A percentile compares a stretch with the other conserved stretches of the same genome.
Conservation (phyloP, 1,284 basidiomycete species). For the Papiliotrema laurentii region DNA sequence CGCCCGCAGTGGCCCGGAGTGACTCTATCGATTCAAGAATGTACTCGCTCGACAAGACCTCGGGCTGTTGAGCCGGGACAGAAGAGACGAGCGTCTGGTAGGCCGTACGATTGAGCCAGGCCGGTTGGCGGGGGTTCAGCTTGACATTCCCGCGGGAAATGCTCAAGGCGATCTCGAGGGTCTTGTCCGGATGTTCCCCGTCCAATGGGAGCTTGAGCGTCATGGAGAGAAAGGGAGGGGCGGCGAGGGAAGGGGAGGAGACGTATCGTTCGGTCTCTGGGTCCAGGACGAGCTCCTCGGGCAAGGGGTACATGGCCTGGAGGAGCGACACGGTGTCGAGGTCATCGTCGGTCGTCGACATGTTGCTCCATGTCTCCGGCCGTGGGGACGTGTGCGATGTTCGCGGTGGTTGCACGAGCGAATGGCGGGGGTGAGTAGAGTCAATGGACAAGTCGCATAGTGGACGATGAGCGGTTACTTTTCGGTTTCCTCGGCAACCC, state of each 20-base stretch:
- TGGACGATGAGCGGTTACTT: no score
- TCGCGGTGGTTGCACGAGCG: no score
- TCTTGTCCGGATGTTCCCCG: neutral
- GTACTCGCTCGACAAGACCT: conserved; percentile 17
- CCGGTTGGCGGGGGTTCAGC: conserved; percentile 21
- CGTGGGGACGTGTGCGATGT: no score
- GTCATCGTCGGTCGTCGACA: conserved; percentile 6
- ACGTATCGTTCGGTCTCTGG: conserved; percentile 12
- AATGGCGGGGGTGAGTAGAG: no score
- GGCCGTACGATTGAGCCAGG: conserved; percentile 15
- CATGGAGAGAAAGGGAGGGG: neutral
- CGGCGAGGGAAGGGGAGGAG: conserved; percentile 1
- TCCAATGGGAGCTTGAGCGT: neutral
- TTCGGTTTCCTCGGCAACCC: no score
- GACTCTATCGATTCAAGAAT: conserved; percentile 27
- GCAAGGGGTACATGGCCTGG: conserved; percentile 40
- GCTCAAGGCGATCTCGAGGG: neutral
- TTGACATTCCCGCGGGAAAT: neutral
- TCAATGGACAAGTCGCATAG: neutral
- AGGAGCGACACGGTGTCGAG: conserved; percentile 32
- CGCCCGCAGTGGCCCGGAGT: conserved; percentile 7
- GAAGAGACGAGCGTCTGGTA: conserved; percentile 12
- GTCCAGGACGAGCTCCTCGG: conserved; percentile 26
- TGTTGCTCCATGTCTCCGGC: neutral
- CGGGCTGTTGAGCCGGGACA: neutral